Conservation (phyloP, 176 grass and related monocot species). For the Hsuehochloa calcarea region DNA sequence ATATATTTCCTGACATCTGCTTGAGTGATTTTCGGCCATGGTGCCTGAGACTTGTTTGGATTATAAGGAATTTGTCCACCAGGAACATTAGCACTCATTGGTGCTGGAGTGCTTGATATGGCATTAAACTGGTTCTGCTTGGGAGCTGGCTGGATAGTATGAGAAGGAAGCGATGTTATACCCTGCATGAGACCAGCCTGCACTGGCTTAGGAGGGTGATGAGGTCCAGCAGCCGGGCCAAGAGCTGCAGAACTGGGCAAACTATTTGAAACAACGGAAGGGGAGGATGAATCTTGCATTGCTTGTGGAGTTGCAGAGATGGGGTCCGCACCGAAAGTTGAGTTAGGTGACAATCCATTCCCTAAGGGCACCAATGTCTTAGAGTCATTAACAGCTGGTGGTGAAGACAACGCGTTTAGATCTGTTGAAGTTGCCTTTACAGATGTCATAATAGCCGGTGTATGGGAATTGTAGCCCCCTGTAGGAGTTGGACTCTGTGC, state of each 20-base stretch:
- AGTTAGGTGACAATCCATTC: slow-evolving; percentile 66
- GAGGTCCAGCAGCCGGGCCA: slow-evolving; percentile 44
- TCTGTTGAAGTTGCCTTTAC: slow-evolving; percentile 31
- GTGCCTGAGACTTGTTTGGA: slow-evolving; percentile 43
- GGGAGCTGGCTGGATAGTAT: slow-evolving; percentile 40
- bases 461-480: slow-evolving; percentile 34
- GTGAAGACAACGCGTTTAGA: slow-evolving; percentile 44
- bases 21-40: slow-evolving; percentile 96
- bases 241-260: slow-evolving; percentile 29
- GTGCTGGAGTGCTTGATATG: slow-evolving; percentile 40
- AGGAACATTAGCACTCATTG: slow-evolving; percentile 39
- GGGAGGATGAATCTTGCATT: slow-evolving; percentile 50
- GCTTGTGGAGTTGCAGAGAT: slow-evolving; percentile 46
- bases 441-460: slow-evolving; percentile 7
- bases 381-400: slow-evolving; percentile 51
- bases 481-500: slow-evolving; percentile 38
- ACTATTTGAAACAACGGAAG: slow-evolving; percentile 41
- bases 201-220: slow-evolving; percentile 48
- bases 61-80: slow-evolving; percentile 50
- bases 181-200: slow-evolving; percentile 43
- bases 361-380: slow-evolving; percentile 54
- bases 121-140: slow-evolving; percentile 47
- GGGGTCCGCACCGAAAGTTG: slow-evolving; percentile 46
- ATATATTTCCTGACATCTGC: slow-evolving; percentile 89
- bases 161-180: slow-evolving; percentile 35